phyloP scores from a whole-genome alignment of 2,329 filamentous ascomycete species.

The Alternaria arborescens region DNA sequence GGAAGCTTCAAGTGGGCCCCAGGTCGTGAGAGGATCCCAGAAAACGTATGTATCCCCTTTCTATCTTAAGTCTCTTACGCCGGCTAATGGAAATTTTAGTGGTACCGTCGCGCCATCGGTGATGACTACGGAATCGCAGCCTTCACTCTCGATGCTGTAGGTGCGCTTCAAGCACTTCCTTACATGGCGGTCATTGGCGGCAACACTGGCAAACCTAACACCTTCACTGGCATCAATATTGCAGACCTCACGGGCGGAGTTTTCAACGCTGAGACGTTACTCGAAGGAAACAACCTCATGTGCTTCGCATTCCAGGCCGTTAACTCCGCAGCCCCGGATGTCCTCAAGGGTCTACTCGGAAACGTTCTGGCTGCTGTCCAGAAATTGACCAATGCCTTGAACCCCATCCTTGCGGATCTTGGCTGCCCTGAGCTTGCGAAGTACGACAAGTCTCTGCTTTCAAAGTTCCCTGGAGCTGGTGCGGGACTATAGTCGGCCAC shows the following conservation, averaged over 20 bases:
- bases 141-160: conserved; percentile 5
- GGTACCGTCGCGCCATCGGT: conserved; percentile 18
- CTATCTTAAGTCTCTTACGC: background rate
- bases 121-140: conserved; percentile 19
- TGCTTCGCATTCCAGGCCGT: conserved; percentile 30
- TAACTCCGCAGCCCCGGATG: conserved; percentile 22
- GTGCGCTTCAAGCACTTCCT: conserved; percentile 23
- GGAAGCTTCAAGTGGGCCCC: conserved; percentile 29
- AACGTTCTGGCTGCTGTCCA: conserved; percentile 24
- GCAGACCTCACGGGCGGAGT: conserved; percentile 28
- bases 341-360: conserved; percentile 25
- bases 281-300: conserved; percentile 27
- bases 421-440: conserved; percentile 24
- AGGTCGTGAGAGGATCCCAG: conserved; percentile 32
- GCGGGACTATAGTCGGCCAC: background rate
- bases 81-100: conserved; percentile 17
- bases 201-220: conserved; percentile 29
- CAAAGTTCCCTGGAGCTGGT: conserved; percentile 25
- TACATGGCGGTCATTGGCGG: conserved; percentile 28
- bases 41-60: conserved; percentile 25
- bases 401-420: conserved; percentile 21
- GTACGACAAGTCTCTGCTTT: conserved; percentile 26
- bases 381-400: conserved; percentile 24
- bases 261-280: conserved; percentile 24
- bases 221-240: conserved; percentile 29